phyloP scores from a whole-genome alignment of 192 early-diverging fungal genomes.

The Powellomyces hirtus region DNA sequence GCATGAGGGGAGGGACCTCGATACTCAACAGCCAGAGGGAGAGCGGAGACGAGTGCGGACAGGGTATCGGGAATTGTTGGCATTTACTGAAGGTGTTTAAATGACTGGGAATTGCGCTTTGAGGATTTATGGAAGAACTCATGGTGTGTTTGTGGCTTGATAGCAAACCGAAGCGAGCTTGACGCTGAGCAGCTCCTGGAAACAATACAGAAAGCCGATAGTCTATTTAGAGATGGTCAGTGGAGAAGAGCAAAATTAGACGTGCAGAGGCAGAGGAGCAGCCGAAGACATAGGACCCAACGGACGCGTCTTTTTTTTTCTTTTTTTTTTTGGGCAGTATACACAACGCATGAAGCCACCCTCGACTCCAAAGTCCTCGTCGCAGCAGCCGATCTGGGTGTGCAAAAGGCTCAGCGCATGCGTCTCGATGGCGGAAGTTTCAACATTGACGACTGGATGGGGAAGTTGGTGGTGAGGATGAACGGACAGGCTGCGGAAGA shows the following conservation, averaged over 20 bases:
- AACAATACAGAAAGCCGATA: conserved; percentile 12
- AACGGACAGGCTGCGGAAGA: conserved; percentile 32
- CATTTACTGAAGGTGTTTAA: conserved; percentile 19
- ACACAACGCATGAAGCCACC: conserved; percentile 79
- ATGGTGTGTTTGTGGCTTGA: background rate
- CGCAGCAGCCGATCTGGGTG: conserved; percentile 67
- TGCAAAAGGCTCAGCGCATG: conserved; percentile 75
- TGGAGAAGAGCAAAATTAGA: too few relatives aligned
- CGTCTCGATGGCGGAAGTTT: conserved; percentile 72
- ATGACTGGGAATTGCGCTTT: background rate
- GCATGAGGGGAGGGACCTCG: background rate
- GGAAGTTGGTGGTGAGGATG: conserved; percentile 55
- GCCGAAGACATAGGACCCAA: background rate
- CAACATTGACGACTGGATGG: conserved; percentile 74
- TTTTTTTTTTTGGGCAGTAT: conserved; percentile 53
- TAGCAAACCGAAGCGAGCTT: conserved; percentile 1
- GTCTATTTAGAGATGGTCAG: conserved; percentile 28
- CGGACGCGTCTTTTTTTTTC: too few relatives aligned
- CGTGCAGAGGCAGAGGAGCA: too few relatives aligned
- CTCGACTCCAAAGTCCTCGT: conserved; percentile 85
- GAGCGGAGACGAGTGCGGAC: conserved; percentile 21
- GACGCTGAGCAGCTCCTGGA: background rate
- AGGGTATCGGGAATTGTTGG: conserved; percentile 24
- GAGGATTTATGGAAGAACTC: background rate
- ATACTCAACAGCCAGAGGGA: conserved; percentile 3